Evolutionary conservation across 2,329 filamentous ascomycete species (phyloP).

Genomic region (Dryadomyces quercivorus): DNA sequence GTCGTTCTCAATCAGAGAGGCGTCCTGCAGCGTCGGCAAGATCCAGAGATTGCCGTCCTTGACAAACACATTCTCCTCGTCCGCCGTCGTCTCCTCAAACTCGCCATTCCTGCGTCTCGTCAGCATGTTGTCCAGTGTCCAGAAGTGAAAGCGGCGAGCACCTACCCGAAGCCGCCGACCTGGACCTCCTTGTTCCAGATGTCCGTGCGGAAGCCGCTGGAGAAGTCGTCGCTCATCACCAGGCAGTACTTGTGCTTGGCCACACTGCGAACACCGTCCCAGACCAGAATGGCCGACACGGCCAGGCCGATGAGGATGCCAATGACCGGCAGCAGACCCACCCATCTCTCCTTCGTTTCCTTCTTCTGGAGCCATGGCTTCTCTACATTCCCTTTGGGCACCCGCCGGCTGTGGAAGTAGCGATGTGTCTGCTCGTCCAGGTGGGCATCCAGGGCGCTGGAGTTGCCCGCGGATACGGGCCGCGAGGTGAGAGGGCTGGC

Average conservation of each 20-base stretch:
- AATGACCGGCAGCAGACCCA: slow-evolving; percentile 64
- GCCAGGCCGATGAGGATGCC: slow-evolving; percentile 58
- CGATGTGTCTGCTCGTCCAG: slow-evolving; percentile 29
- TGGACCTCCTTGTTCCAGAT: slow-evolving; percentile 67
- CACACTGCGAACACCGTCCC: slow-evolving; percentile 60
- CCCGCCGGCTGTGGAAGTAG: slow-evolving; percentile 63
- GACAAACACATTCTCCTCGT: slow-evolving; percentile 63
- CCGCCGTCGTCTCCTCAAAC: slow-evolving; percentile 64
- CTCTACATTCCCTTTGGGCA: slow-evolving; percentile 60
- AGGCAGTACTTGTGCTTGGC: slow-evolving; percentile 63
- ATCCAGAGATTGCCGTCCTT: slow-evolving; percentile 58
- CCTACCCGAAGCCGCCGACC: slow-evolving; percentile 64
- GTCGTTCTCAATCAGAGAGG: slow-evolving; percentile 51
- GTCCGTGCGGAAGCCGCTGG: slow-evolving; percentile 40
- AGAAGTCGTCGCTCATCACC: slow-evolving; percentile 55
- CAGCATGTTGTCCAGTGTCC: neutral
- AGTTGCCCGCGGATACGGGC: slow-evolving; percentile 33
- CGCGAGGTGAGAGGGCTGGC: slow-evolving; percentile 31
- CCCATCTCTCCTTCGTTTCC: slow-evolving; percentile 75
- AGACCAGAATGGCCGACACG: slow-evolving; percentile 60
- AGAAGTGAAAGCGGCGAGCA: slow-evolving; percentile 11
- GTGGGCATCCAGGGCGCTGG: slow-evolving; percentile 24
- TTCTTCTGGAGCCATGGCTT: slow-evolving; percentile 66
- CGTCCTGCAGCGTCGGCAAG: slow-evolving; percentile 66
- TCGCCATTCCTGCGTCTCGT: slow-evolving; percentile 51